Percentiles rank a stretch among this genome's conserved stretches.
Evolutionary conservation across 1,139 yeast species (phyloP).

Genomic region (Hyphopichia fennica): DNA sequence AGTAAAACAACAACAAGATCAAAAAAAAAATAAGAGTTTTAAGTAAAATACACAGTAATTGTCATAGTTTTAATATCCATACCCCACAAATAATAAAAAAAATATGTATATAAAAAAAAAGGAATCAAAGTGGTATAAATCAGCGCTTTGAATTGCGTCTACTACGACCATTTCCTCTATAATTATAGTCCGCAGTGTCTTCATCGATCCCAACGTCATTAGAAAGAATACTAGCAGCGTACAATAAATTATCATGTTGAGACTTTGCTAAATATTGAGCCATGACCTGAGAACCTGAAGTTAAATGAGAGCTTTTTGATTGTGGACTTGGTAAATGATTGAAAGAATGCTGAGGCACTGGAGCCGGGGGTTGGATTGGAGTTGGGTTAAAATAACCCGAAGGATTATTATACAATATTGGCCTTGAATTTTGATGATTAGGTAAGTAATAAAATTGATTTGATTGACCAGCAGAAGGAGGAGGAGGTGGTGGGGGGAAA

Average conservation of each 20-base stretch:
- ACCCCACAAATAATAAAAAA: too few relatives aligned
- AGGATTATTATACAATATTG: not conserved
- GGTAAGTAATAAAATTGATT: slow-evolving; percentile 9
- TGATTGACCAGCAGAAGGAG: not conserved
- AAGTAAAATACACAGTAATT: too few relatives aligned
- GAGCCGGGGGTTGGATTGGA: slow-evolving; percentile 1
- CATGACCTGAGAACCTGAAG: slow-evolving; percentile 74
- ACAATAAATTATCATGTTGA: slow-evolving; percentile 60
- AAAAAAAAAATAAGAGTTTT: too few relatives aligned
- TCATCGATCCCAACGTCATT: slow-evolving; percentile 17
- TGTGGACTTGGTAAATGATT: slow-evolving; percentile 5
- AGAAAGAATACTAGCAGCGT: slow-evolving; percentile 51
- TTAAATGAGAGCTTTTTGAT: slow-evolving; percentile 22
- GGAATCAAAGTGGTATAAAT: too few relatives aligned
- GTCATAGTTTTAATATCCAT: too few relatives aligned
- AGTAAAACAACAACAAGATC: too few relatives aligned
- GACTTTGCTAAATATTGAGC: slow-evolving; percentile 73
- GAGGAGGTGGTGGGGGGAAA: slow-evolving; percentile 5
- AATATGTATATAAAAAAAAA: too few relatives aligned
- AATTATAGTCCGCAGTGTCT: slow-evolving; percentile 6
- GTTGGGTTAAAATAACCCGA: not conserved
- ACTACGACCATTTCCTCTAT: not conserved
- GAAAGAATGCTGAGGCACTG: slow-evolving; percentile 2
- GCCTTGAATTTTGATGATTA: slow-evolving; percentile 9
- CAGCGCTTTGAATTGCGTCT: not conserved